Evolutionary conservation across 2,329 filamentous ascomycete species (phyloP).

Genomic region (Fusarium pseudograminearum): DNA sequence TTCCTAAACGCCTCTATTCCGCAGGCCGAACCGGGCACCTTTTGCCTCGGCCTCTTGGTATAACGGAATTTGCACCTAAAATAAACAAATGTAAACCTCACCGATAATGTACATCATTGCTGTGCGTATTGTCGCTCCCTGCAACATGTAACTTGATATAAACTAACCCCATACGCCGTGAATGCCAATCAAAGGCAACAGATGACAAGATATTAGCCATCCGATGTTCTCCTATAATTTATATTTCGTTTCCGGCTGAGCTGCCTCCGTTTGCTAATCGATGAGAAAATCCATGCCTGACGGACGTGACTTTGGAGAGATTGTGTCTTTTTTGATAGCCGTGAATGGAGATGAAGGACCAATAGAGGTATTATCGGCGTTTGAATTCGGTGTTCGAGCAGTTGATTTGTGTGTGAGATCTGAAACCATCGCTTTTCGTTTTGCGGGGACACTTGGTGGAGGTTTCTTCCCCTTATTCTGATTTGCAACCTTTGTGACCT

Average conservation of each 20-base stretch:
- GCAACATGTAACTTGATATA: constrained; percentile 22
- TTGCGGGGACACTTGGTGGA: constrained; percentile 2
- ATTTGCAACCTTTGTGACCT: constrained; percentile 38
- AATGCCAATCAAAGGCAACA: constrained; percentile 30
- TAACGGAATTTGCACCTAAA: constrained; percentile 14
- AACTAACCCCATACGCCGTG: constrained; percentile 33
- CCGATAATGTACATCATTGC: constrained; percentile 27
- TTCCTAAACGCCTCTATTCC: constrained; percentile 37
- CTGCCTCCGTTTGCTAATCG: constrained; percentile 39
- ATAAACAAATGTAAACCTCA: constrained; percentile 5
- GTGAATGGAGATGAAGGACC: constrained; percentile 40
- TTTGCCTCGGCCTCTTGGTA: constrained; percentile 21
- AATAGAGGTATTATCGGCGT: constrained; percentile 10
- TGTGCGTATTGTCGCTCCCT: constrained; percentile 11
- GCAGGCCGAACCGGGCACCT: constrained; percentile 20
- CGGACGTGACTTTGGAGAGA: constrained; percentile 59
- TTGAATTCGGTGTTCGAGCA: constrained; percentile 30
- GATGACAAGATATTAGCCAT: constrained; percentile 25
- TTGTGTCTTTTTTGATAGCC: constrained; percentile 50
- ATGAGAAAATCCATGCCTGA: constrained; percentile 56
- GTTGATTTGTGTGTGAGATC: constrained; percentile 29
- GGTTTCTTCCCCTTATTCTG: constrained; percentile 40
- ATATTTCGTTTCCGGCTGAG: constrained; percentile 1
- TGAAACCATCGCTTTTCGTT: constrained; percentile 5
- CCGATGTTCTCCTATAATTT: constrained; percentile 5